Evolutionary conservation across 2,329 filamentous ascomycete genomes (phyloP).

Genomic region (Scleromitrula shiraiana): DNA sequence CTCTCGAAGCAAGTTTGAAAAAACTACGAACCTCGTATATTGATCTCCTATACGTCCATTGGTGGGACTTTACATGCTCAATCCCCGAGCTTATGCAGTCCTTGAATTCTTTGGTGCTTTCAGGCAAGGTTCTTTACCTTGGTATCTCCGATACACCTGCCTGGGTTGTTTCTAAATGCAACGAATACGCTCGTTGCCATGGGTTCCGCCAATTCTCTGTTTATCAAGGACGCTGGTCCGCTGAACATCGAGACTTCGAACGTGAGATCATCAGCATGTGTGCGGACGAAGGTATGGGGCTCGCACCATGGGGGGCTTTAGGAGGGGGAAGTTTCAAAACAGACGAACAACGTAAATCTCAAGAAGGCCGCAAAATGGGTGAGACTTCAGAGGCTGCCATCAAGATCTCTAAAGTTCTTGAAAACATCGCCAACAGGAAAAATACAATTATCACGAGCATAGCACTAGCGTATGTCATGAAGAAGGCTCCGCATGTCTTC

Average conservation of each 20-base stretch:
- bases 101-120: slow-evolving; percentile 50
- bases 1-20: slow-evolving; percentile 46
- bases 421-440: slow-evolving; percentile 49
- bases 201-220: slow-evolving; percentile 63
- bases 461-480: slow-evolving; percentile 66
- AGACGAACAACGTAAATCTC: slow-evolving; percentile 36
- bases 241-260: slow-evolving; percentile 55
- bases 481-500: slow-evolving; percentile 64
- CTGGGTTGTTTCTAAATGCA: slow-evolving; percentile 59
- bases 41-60: slow-evolving; percentile 57
- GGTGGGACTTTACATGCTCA: slow-evolving; percentile 60
- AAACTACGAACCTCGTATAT: slow-evolving; percentile 63
- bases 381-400: slow-evolving; percentile 40
- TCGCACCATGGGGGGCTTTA: slow-evolving; percentile 48
- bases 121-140: slow-evolving; percentile 59
- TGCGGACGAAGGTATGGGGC: slow-evolving; percentile 47
- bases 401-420: slow-evolving; percentile 38
- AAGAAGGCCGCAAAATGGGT: slow-evolving; percentile 27
- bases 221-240: slow-evolving; percentile 59
- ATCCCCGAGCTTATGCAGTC: slow-evolving; percentile 63
- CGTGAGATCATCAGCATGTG: slow-evolving; percentile 55
- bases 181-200: slow-evolving; percentile 61
- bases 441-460: slow-evolving; percentile 51
- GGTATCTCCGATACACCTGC: slow-evolving; percentile 63
- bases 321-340: slow-evolving; percentile 43